phyloP scores from a whole-genome alignment of 148 eudicot genomes.

The Talinum fruticosum region DNA sequence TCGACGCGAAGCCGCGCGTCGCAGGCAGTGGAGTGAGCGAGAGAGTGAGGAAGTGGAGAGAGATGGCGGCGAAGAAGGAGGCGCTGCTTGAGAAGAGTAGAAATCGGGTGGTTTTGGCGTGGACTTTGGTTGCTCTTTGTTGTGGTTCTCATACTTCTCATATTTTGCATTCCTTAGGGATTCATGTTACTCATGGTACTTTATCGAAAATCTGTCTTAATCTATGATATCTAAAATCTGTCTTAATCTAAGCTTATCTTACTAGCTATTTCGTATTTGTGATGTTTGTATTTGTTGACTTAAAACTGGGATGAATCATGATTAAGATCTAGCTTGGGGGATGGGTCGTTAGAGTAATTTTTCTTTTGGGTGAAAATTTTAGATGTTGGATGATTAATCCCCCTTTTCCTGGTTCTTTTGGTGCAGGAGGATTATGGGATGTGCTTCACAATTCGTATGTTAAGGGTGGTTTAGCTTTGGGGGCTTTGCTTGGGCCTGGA shows the following conservation, averaged over 20 bases:
- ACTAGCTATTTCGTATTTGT: neutral
- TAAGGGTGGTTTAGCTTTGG: constrained; percentile 80
- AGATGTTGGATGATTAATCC: neutral
- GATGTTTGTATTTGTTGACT: neutral
- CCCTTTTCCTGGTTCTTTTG: constrained; percentile 21
- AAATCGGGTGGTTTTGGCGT: constrained; percentile 73
- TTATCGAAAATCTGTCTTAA: constrained; percentile 23
- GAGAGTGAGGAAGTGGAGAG: constrained; percentile 87
- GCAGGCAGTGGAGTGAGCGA: constrained; percentile 64
- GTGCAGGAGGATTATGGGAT: constrained; percentile 64
- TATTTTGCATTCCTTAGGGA: constrained; percentile 71
- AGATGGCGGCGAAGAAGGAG: constrained; percentile 58
- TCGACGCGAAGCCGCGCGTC: constrained; percentile 60
- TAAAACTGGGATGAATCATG: neutral
- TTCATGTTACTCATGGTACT: constrained; percentile 94
- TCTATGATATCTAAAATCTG: neutral
- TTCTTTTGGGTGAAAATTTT: no score
- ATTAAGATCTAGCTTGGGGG: no score
- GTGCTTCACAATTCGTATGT: constrained; percentile 79
- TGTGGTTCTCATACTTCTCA: constrained; percentile 87
- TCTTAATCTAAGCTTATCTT: neutral
- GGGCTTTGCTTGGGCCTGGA: constrained; percentile 89
- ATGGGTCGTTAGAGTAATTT: no score
- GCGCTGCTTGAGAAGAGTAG: constrained; percentile 51
- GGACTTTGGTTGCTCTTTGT: constrained; percentile 88